Evolutionary conservation across 768 basidiomycete genomes (phyloP), one percentile per base, ranked within the genome.

Genomic region (Tremella yokohamensis): DNA sequence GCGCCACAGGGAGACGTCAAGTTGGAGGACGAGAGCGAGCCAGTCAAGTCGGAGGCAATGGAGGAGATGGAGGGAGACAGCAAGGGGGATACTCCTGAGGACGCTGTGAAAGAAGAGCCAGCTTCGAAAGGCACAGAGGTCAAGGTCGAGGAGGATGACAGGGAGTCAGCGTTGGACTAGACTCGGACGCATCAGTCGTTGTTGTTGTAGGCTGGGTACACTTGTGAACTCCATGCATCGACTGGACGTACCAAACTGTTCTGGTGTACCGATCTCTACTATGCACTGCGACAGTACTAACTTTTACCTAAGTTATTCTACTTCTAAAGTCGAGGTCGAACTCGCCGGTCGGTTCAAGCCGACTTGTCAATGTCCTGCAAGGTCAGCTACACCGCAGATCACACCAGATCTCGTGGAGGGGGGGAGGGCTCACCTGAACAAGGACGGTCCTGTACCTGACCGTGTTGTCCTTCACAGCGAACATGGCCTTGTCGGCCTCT

Each of bases 401-500:
- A n/a, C n/a, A n/a, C n/a, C 29, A 11, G 29, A 34, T 34, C 6
- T 6, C 4, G 29, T 4, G 29, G 29, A 34, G 29, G 29, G 29
- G 6, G 29, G 29, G 29, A 4, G 11, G 42, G 50, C 59, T 51
- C 25, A 61, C 70, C 70, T 78, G 76, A 37, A 69, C 70, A 8
- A 85, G 71, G 47, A 85, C 81, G 54, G 80, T 81, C 37, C 84
- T 80, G 76, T 84, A 87, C 40, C 83, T 73, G 7, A 82, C 81
- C 22, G 77, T 78, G 56, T 80, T 79, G 20, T 80, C 73, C 69
- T 82, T 79, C 26, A 85, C 77, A 40, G 79, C 77, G 56, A 78
- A 74, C 34, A 85, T 80, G 0, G 82, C 83, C 71, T 81, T 78
- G 37, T 77, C 78, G 6, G 78, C 80, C 4, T 83, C 79, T 69